Percentiles rank a stretch among this genome's conserved stretches.
Conservation (phyloP, 441 rosid species). For the Manihot esculenta region DNA sequence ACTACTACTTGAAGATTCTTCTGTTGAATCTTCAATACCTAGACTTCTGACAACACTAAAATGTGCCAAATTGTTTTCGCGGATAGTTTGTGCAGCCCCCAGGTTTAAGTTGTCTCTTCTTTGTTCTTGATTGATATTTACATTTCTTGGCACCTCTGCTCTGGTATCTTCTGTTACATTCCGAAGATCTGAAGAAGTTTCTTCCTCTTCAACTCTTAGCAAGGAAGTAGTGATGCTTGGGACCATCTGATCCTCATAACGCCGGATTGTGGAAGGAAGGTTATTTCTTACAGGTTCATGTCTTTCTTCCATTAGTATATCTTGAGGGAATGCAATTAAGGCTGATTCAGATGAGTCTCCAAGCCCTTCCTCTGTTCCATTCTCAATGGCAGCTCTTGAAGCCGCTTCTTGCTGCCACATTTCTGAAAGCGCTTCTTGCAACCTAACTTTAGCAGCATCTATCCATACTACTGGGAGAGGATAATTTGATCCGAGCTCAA, state of each 20-base stretch:
- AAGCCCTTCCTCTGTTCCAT: conserved; percentile 94
- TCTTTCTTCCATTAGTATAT: conserved; percentile 76
- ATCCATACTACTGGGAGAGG: conserved; percentile 83
- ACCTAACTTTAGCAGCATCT: conserved; percentile 80
- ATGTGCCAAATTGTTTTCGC: conserved; percentile 29
- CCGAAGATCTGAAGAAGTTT: conserved; percentile 55
- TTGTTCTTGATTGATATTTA: conserved; percentile 51
- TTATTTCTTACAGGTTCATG: conserved; percentile 60
- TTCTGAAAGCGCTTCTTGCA: conserved; percentile 79
- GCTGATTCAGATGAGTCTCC: conserved; percentile 79
- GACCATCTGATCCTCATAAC: conserved; percentile 93
- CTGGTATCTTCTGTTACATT: conserved; percentile 54
- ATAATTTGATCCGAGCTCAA: conserved; percentile 94
- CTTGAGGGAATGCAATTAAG: conserved; percentile 72
- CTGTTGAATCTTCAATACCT: conserved; percentile 76
- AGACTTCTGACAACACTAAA: conserved; percentile 42
- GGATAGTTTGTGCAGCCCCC: conserved; percentile 35
- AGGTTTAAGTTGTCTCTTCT: conserved; percentile 43
- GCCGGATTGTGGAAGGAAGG: conserved; percentile 36
- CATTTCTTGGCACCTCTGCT: conserved; percentile 81
- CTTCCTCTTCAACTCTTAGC: conserved; percentile 71
- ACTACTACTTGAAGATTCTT: conserved; percentile 75
- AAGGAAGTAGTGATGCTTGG: conserved; percentile 88
- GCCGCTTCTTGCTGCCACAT: conserved; percentile 98
- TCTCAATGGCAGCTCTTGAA: conserved; percentile 89